Base-by-base conservation (phyloP, 2,329 filamentous ascomycete species). In the Aspergillus ochraceoroseus region DNA sequence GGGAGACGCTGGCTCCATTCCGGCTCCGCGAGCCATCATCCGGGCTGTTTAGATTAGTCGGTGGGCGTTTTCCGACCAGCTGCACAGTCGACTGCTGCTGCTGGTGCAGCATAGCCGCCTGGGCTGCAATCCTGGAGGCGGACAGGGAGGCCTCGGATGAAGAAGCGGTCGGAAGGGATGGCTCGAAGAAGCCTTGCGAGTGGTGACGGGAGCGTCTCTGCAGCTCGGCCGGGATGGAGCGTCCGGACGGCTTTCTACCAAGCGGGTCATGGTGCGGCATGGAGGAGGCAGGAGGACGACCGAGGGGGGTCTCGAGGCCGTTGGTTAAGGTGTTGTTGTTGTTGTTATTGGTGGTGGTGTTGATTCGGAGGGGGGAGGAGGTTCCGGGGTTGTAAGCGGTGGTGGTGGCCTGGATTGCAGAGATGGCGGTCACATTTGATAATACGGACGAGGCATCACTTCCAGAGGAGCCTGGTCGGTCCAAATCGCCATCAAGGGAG, bases 151-250 rank as follows among this genome's bases (percentile, higher is more conserved):
- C 47, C 69, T 67, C 48, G 64, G 67, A 52, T 43, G 67, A 61
- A 27, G 70, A 71, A 4, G 72, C 67, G n/a, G 72, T 73, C 27
- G 79, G 76, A 40, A 83, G 64, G 20, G 74, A 76, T 11, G 80
- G 79, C 58, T 83, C 80, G 54, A 83, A 83, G 63, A 81, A 83
- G 40, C 80, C 80, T 59, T 83, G 79, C 2, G 77, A 81, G 56
- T 80, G 77, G 49, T 72, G 69, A 47, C 70, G 63, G 20, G 66
- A 61, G 29, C 69, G 65, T 49, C 71, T 68, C 48, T 62, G 60
- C 22, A 65, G 42, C 35, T 70, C 64, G 25, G 52, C 47, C 4
- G 61, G 61, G 25, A 58, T 59, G 20, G 54, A 57, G 17, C 66
- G 61, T 22, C 63, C 59, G n/a, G 66, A 64, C 12, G 57, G 56